Percentiles rank a stretch among this genome's conserved stretches.
phyloP scores from a whole-genome alignment of 495 filamentous ascomycete genomes.

The Elaphomyces granulatus region DNA sequence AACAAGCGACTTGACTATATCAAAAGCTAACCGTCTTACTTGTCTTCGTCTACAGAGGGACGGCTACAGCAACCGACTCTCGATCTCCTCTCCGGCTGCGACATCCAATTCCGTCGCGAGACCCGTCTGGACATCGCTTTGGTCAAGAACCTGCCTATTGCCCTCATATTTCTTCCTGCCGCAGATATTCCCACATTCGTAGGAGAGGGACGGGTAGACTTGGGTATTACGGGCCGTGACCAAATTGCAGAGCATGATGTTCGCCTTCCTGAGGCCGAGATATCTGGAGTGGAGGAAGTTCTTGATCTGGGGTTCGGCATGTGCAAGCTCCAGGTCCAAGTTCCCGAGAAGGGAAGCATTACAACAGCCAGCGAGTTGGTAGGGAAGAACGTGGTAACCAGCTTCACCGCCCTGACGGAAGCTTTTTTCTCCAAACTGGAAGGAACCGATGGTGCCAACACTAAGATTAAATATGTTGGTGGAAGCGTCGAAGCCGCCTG shows the following conservation, averaged over 20 bases:
- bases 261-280: constrained; percentile 45
- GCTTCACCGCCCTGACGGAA: constrained; percentile 70
- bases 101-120: constrained; percentile 73
- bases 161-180: constrained; percentile 91
- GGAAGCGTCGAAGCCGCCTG: constrained; percentile 96
- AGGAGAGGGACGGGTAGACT: constrained; percentile 80
- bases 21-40: not conserved
- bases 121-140: constrained; percentile 73
- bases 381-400: constrained; percentile 91
- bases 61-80: constrained; percentile 37
- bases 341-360: constrained; percentile 41
- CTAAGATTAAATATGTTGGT: constrained; percentile 82
- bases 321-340: constrained; percentile 92
- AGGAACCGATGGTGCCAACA: constrained; percentile 21
- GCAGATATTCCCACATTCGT: constrained; percentile 96
- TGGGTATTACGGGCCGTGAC: constrained; percentile 89
- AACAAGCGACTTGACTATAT: not conserved
- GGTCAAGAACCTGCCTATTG: constrained; percentile 87
- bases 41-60: not conserved
- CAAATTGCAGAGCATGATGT: constrained; percentile 55
- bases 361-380: constrained; percentile 57
- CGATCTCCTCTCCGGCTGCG: constrained; percentile 78
- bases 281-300: constrained; percentile 63
- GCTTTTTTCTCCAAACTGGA: constrained; percentile 75
- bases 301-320: constrained; percentile 80